These are phyloP conservation scores for Ensete glaucum DNA, from an alignment of 176 grass and related monocot genomes.

Conservation along the genomic window DNA sequence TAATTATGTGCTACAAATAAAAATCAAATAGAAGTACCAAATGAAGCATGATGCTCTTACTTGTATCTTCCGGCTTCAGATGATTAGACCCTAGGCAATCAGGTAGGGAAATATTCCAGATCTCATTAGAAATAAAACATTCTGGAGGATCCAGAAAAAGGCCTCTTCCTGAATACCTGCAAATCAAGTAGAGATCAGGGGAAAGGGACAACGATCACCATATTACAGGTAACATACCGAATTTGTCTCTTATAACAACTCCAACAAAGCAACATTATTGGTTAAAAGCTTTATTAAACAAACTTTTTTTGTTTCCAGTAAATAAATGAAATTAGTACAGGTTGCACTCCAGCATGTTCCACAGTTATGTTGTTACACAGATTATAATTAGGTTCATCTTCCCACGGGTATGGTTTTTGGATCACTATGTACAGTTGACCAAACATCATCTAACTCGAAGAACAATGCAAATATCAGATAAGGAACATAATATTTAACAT, in stretches of 20 bases:
- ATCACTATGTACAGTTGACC: neutral
- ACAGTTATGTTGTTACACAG: neutral
- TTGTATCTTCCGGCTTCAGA: slow-evolving; percentile 33
- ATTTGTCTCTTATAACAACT: neutral
- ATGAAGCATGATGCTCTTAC: slow-evolving; percentile 42
- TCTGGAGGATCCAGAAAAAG: slow-evolving; percentile 85
- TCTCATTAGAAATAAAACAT: slow-evolving; percentile 43
- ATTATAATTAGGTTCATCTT: neutral
- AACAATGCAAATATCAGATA: neutral
- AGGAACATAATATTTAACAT: neutral
- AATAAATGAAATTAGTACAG: neutral
- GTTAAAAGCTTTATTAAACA: neutral
- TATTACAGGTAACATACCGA: neutral
- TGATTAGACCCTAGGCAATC: slow-evolving; percentile 29
- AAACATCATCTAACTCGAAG: neutral
- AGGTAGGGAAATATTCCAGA: slow-evolving; percentile 59
- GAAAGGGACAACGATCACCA: neutral
- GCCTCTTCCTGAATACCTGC: slow-evolving; percentile 78
- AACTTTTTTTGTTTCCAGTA: neutral
- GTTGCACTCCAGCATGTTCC: neutral
- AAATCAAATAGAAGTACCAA: slow-evolving; percentile 10
- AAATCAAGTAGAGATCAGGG: neutral
- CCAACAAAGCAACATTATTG: neutral
- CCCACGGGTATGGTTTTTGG: neutral
- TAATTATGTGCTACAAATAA: slow-evolving; percentile 4